A percentile compares a stretch with the other conserved stretches of the same genome.
phyloP scores from a whole-genome alignment of 2,329 filamentous ascomycete species.

The Trichoderma asperellum region DNA sequence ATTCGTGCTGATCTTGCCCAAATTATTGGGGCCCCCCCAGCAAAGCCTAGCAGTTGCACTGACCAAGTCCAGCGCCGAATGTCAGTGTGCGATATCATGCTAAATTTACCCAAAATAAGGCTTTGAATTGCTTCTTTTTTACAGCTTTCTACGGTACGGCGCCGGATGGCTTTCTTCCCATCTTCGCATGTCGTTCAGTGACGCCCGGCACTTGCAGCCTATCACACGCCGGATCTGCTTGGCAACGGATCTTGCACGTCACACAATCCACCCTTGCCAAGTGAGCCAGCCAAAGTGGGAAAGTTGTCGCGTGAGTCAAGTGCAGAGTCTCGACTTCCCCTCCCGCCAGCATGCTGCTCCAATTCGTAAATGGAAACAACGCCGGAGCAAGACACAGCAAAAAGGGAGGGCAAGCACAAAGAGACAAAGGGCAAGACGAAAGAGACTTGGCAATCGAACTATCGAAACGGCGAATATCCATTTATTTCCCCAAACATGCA shows the following conservation, averaged over 20 bases:
- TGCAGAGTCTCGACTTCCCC: constrained; percentile 15
- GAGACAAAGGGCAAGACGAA: too few relatives aligned
- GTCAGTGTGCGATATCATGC: not conserved
- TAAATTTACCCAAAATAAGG: not conserved
- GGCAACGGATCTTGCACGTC: constrained; percentile 19
- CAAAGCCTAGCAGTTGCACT: not conserved
- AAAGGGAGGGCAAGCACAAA: not conserved
- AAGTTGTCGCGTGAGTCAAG: constrained; percentile 32
- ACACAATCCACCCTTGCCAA: constrained; percentile 20
- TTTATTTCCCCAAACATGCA: constrained; percentile 17
- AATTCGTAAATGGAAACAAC: constrained; percentile 8
- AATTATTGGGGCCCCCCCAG: constrained; percentile 4
- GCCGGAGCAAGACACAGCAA: constrained; percentile 3
- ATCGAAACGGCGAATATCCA: constrained; percentile 14
- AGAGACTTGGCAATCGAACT: not conserved
- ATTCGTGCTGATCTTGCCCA: constrained; percentile 24
- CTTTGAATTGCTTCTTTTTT: constrained; percentile 16
- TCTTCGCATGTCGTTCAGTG: constrained; percentile 1
- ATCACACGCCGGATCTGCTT: constrained; percentile 6
- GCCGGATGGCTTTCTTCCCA: not conserved
- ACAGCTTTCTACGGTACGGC: not conserved
- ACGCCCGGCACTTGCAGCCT: constrained; percentile 17
- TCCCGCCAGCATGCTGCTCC: not conserved
- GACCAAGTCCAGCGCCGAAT: not conserved
- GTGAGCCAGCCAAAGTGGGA: constrained; percentile 25